phyloP scores from a whole-genome alignment of 306 rosid species.

The Vigna trinervia region DNA sequence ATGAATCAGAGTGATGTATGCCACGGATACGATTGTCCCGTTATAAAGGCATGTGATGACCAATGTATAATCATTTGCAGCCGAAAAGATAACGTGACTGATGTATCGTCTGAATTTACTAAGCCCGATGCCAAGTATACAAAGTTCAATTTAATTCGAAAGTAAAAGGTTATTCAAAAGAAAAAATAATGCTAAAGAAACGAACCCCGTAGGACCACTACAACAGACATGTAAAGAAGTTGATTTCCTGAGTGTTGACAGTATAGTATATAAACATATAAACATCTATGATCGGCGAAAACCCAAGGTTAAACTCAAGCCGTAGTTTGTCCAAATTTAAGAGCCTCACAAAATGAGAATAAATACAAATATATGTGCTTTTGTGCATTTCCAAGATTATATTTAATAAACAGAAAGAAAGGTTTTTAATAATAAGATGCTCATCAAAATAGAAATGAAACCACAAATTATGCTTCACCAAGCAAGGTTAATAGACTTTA shows the following conservation, averaged over 20 bases:
- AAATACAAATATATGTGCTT: neutral
- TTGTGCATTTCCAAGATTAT: neutral
- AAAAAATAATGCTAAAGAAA: slow-evolving; percentile 10
- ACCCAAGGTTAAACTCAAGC: neutral
- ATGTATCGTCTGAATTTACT: slow-evolving; percentile 4
- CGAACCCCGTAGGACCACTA: neutral
- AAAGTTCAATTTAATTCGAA: neutral
- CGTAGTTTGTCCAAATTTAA: neutral
- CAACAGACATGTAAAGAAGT: neutral
- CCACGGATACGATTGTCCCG: neutral
- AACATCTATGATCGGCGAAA: too few relatives aligned
- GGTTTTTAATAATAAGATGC: neutral
- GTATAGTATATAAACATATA: neutral
- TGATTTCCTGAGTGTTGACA: neutral
- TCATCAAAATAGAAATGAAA: slow-evolving; percentile 10
- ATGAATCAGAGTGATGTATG: too few relatives aligned
- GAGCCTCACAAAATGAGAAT: neutral
- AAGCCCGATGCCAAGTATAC: neutral
- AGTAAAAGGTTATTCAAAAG: neutral
- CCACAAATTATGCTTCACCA: slow-evolving; percentile 15
- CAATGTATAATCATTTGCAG: neutral
- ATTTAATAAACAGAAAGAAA: neutral
- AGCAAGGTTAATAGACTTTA: neutral
- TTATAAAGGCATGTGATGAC: neutral
- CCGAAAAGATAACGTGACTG: neutral